phyloP scores from a whole-genome alignment of 2,329 filamentous ascomycete genomes.

The Verticillium nonalfalfae region DNA sequence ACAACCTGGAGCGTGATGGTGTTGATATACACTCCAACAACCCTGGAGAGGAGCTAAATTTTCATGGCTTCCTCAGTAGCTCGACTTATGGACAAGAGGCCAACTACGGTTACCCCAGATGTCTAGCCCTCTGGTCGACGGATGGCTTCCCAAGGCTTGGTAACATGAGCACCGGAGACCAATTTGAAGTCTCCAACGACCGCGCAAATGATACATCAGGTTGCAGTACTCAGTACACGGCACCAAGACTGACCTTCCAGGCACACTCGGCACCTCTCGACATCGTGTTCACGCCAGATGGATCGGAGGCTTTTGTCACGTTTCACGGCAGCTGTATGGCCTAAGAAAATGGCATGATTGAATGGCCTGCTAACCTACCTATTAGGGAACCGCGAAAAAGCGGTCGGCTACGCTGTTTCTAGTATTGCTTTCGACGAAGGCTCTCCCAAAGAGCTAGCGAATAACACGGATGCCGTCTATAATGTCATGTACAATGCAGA shows the following conservation, averaged over 20 bases:
- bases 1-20: conserved; percentile 48
- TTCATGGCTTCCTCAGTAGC: conserved; percentile 48
- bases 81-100: conserved; percentile 23
- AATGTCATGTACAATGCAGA: conserved; percentile 51
- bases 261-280: conserved; percentile 62
- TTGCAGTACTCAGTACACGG: neutral
- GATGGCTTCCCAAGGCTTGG: conserved; percentile 25
- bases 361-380: neutral
- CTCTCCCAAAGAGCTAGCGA: conserved; percentile 25
- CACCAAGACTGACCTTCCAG: conserved; percentile 50
- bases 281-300: conserved; percentile 51
- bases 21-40: conserved; percentile 58
- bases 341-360: neutral
- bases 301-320: conserved; percentile 50
- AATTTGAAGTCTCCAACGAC: conserved; percentile 30
- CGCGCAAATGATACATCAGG: neutral
- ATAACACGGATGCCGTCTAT: conserved; percentile 38
- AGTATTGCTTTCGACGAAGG: conserved; percentile 32
- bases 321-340: conserved; percentile 58
- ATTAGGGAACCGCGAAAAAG: conserved; percentile 31
- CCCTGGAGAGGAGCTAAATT: conserved; percentile 68
- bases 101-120: conserved; percentile 68
- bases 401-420: conserved; percentile 39
- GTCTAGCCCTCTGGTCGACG: conserved; percentile 60
- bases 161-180: conserved; percentile 35